These are phyloP conservation scores for Leishmania amazonensis DNA, from an alignment of 208 protist genomes.

Conservation along the genomic window DNA sequence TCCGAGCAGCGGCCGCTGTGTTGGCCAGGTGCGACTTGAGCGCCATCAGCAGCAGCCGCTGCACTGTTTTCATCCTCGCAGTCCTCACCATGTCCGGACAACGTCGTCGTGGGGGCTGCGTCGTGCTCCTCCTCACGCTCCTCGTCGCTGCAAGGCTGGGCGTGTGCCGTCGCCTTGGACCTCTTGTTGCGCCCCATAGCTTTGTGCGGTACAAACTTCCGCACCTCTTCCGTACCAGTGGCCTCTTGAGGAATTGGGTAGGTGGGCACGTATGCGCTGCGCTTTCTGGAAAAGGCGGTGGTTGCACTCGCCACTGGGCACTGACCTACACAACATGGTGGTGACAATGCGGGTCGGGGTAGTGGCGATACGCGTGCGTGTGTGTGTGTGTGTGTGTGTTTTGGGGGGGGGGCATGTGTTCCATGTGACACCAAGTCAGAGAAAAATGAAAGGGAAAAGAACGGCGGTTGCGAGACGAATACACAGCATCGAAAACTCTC, in stretches of 20 bases:
- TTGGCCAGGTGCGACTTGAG: neutral
- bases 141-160: conserved; percentile 27
- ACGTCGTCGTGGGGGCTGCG: neutral
- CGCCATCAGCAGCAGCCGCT: neutral
- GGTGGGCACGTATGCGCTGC: neutral
- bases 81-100: neutral
- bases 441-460: neutral
- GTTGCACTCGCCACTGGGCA: neutral
- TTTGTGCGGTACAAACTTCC: too few relatives aligned
- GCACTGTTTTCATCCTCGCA: neutral
- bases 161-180: conserved; percentile 34
- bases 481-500: neutral
- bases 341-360: neutral
- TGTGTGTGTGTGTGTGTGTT: neutral
- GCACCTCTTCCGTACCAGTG: neutral
- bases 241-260: neutral
- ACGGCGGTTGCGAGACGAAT: neutral
- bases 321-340: neutral
- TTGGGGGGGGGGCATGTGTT: neutral
- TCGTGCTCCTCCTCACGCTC: conserved; percentile 27
- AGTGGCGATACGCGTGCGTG: neutral
- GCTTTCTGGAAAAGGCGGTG: neutral
- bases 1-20: conserved; percentile 1
- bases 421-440: neutral
- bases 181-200: conserved; percentile 70